Conservation (phyloP, 1,139 yeast genomes). For the Saccharomyces uvarum region DNA sequence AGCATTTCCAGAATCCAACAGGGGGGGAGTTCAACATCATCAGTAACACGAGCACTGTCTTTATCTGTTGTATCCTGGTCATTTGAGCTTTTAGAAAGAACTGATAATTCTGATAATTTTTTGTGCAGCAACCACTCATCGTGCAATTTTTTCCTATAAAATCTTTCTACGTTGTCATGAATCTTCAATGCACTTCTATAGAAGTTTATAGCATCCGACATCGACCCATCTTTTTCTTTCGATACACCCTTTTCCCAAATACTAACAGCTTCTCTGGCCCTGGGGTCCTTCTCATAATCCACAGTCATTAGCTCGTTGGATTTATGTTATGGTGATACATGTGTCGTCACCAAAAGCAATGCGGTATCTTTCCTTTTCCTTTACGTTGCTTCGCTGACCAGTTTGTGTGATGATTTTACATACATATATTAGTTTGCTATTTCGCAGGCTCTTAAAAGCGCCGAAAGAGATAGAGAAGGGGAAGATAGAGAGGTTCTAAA, state of each 20-base stretch:
- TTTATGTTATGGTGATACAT: background rate
- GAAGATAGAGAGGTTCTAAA: background rate
- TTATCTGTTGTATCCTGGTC: constrained; percentile 31
- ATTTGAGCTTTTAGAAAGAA: constrained; percentile 3
- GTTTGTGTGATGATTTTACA: no score
- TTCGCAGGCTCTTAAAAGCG: background rate
- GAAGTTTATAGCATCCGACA: constrained; percentile 70
- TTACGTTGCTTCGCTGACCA: background rate
- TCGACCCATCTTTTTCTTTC: constrained; percentile 63
- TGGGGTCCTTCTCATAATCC: constrained; percentile 2
- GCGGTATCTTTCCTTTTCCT: background rate
- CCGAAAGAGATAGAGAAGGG: background rate
- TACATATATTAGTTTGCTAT: background rate
- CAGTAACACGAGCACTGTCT: constrained; percentile 31
- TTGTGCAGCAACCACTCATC: constrained; percentile 26
- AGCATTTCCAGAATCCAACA: constrained; percentile 50
- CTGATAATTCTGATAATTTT: constrained; percentile 13
- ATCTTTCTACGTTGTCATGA: constrained; percentile 60
- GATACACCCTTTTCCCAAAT: constrained; percentile 64
- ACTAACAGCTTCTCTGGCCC: constrained; percentile 42
- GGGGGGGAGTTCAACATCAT: constrained; percentile 33
- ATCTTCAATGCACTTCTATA: constrained; percentile 66
- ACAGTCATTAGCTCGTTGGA: background rate
- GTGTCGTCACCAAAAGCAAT: background rate
- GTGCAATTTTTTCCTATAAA: constrained; percentile 49